Evolutionary conservation across 495 filamentous ascomycete genomes (phyloP).

Genomic region (Lophium mytilinum): DNA sequence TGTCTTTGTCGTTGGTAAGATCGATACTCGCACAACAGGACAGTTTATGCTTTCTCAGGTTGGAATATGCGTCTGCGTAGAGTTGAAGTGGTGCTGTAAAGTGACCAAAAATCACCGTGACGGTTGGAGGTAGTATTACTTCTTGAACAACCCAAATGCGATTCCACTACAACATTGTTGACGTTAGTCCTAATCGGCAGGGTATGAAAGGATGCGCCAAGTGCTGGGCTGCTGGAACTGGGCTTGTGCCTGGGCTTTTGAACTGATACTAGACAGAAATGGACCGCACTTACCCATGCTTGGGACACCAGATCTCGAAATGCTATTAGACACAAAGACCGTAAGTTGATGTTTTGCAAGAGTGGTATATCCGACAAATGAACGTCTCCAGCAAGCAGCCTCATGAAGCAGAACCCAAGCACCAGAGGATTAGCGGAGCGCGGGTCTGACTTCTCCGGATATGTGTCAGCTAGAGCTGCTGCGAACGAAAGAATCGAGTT

Average conservation of each 20-base stretch:
- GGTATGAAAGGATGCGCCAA: no score
- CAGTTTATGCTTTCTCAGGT: neutral
- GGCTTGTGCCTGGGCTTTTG: no score
- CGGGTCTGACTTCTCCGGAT: conserved; percentile 4
- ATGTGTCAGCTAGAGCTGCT: conserved; percentile 1
- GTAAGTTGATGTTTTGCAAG: conserved; percentile 1
- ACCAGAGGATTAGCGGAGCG: neutral
- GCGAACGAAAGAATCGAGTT: neutral
- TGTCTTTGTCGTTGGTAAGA: neutral
- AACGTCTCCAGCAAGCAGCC: conserved; percentile 7
- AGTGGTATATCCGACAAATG: conserved; percentile 8
- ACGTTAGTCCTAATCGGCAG: neutral
- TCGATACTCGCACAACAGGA: conserved; percentile 2
- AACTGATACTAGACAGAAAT: no score
- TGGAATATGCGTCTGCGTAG: conserved; percentile 1
- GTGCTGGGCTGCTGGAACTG: no score
- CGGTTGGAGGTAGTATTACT: conserved; percentile 1
- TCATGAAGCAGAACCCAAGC: conserved; percentile 5
- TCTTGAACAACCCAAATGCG: conserved; percentile 14
- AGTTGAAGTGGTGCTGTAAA: conserved; percentile 6
- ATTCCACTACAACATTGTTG: neutral
- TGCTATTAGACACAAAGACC: neutral
- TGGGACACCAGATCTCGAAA: conserved; percentile 1
- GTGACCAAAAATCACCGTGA: conserved; percentile 3
- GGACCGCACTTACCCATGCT: conserved; percentile 1